A percentile compares a stretch with the other conserved stretches of the same genome.
Conservation (phyloP, 352 stramenopile species). For the Phytophthora quininea region DNA sequence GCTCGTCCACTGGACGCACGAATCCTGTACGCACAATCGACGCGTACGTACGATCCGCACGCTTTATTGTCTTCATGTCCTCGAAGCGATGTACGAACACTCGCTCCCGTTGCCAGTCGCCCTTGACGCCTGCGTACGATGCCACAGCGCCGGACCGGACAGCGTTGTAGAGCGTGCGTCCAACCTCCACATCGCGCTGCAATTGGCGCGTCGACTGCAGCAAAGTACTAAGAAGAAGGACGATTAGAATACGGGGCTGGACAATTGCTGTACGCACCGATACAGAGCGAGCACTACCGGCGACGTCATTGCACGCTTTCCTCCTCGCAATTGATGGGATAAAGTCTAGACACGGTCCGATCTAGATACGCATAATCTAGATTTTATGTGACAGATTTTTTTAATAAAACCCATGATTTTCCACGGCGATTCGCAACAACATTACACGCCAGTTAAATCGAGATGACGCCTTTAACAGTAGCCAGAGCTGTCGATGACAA, state of each 20-base stretch:
- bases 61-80: conserved; percentile 47
- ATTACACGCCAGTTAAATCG: no score
- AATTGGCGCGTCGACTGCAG: conserved; percentile 63
- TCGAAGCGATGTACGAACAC: conserved; percentile 58
- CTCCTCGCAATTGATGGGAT: no score
- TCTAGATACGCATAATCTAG: no score
- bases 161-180: conserved; percentile 61
- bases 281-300: conserved; percentile 39
- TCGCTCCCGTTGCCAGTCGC: conserved; percentile 79
- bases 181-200: conserved; percentile 50
- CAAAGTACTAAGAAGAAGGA: conserved; percentile 39
- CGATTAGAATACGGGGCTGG: background rate
- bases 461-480: no score
- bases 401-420: no score
- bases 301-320: conserved; percentile 18
- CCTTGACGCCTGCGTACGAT: conserved; percentile 68
- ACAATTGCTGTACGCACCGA: conserved; percentile 16
- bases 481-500: no score
- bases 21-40: conserved; percentile 67
- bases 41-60: conserved; percentile 41
- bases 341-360: no score
- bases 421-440: no score
- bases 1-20: conserved; percentile 34
- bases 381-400: no score
- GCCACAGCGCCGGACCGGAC: conserved; percentile 69